Evolutionary conservation across 345 rosid species (phyloP).

Genomic region (Eucalyptus dawsonii): DNA sequence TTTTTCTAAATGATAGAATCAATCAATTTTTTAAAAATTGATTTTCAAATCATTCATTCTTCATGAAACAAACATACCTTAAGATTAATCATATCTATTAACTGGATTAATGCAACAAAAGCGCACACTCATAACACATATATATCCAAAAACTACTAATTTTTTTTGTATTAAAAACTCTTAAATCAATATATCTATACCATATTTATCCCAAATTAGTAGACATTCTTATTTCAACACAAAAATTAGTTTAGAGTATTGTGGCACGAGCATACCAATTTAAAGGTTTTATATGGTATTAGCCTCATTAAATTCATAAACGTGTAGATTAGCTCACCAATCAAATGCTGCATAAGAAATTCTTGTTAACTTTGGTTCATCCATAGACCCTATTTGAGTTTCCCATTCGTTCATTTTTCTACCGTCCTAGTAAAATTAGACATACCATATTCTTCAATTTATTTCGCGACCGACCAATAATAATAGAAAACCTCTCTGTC

Average conservation of each 20-base stretch:
- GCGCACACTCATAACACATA: fast-evolving
- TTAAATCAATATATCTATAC: fast-evolving
- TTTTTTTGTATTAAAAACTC: neutral
- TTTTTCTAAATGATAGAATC: neutral
- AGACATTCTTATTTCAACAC: too few relatives aligned
- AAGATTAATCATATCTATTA: neutral
- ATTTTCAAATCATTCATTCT: neutral
- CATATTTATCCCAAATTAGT: neutral
- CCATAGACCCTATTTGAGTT: neutral
- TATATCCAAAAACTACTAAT: fast-evolving
- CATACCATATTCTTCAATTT: neutral
- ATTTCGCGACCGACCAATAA: neutral
- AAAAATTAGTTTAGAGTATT: neutral
- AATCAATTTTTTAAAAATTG: neutral
- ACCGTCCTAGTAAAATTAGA: neutral
- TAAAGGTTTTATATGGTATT: neutral
- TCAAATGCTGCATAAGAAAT: neutral
- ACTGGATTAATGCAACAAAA: neutral
- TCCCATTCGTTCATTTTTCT: neutral
- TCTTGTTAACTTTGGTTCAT: neutral
- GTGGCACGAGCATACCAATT: fast-evolving
- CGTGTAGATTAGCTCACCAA: neutral
- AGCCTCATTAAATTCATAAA: neutral
- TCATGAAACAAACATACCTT: neutral
- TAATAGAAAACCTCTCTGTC: neutral